Base-by-base conservation (phyloP, 805 yeast species). In the Komagataella mondaviorum region DNA sequence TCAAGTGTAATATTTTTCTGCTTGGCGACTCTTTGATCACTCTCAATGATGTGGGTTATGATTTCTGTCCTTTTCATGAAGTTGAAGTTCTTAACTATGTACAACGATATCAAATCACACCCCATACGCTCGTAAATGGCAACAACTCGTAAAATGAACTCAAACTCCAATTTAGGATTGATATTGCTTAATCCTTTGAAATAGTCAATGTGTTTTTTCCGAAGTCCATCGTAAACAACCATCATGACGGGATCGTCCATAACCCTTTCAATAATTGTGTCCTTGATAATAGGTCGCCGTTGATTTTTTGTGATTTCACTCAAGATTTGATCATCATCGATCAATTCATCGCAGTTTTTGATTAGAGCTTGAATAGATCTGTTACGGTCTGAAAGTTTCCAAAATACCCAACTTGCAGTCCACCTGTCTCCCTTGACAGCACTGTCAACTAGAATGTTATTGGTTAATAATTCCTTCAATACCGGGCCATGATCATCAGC, bases 41-140 rank as follows among this genome's bases (percentile, higher is more conserved):
- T 23, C 12, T 22, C 23, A 44, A 20, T 20, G 6, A 22, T 24
- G 44, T 22, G 23, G 4, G 23, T 24, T 46, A 17, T 18, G n/a
- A 46, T 44, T 17, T 36, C 45, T 23, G 6, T 46, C 48, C 23
- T 22, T 46, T 20, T 52, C 51, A 17, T 53, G 60, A 88, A 89
- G 30, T 67, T 67, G 96, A 96, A 90, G 54, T 77, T 78, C 48
- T 70, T 71, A 1, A 84, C 69, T 48, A 89, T 63, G 50, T 79
- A 73, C 22, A 86, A 60, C 0, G 89, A 81, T 46, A 91, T 63
- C 54, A 81, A 77, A 59, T 90, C 95, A 66, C 98, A 90, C 0
- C 98, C 98, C 96, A 90, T 88, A 52, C 95, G 71, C 14, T 79
- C 73, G 59, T 88, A 86, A 54, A 88, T 83, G 44, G 75, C 69